phyloP scores from a whole-genome alignment of 2,329 filamentous ascomycete genomes.

The Claviceps pazoutovae region DNA sequence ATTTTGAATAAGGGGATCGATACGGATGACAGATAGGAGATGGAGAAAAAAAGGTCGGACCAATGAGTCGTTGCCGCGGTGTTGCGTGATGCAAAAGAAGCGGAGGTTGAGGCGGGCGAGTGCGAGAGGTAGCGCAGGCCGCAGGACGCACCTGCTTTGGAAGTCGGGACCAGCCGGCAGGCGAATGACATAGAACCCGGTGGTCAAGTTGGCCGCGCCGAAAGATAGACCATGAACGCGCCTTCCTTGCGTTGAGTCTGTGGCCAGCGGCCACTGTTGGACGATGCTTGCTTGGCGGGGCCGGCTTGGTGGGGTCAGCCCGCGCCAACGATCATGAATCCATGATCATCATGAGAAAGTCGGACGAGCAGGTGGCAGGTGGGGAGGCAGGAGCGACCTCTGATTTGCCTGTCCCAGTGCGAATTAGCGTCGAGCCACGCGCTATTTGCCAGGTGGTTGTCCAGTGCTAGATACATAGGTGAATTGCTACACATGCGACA shows the following conservation, averaged over 20 bases:
- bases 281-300: no score
- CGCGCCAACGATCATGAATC: not conserved
- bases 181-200: not conserved
- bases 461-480: no score
- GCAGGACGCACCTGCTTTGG: not conserved
- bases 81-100: not conserved
- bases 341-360: no score
- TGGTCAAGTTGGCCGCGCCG: not conserved
- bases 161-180: not conserved
- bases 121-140: not conserved
- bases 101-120: not conserved
- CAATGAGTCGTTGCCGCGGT: not conserved
- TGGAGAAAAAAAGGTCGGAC: not conserved
- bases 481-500: no score
- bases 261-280: no score
- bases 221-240: not conserved
- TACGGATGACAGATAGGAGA: not conserved
- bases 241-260: not conserved
- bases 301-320: not conserved
- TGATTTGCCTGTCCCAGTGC: no score
- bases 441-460: no score
- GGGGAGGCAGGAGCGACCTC: no score
- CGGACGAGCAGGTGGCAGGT: no score
- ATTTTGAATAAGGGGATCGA: not conserved
- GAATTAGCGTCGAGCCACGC: no score